Evolutionary conservation across 176 grass and related monocot genomes (phyloP), one percentile per base, ranked within the genome.

Genomic region (Carex pumila): DNA sequence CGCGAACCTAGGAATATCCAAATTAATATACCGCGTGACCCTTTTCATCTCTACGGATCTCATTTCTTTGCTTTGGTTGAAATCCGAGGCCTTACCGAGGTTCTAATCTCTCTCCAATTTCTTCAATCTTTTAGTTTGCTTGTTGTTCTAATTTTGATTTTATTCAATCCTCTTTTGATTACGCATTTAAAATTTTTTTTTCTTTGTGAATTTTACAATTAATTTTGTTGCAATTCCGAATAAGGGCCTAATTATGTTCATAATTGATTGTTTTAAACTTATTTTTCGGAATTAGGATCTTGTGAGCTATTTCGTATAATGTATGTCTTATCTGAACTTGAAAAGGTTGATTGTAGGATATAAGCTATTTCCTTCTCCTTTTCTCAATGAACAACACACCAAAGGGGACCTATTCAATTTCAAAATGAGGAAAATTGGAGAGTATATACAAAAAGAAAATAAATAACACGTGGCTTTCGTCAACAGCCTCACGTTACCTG

Each of bases 1-100:
- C 79, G 57, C n/a, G 29, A 81, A 81, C 54, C 79, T 81, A 81
- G 79, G 57, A 81, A 12, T 54, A 19, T 43, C 61, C 61, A n/a
- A 5, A 53, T 74, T 74, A 13, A 74, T 52, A 74, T 29, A 49
- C 71, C 71, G n/a, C 25, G 45, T 11, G 4, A 19, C 45, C 71
- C 19, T 12, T 53, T 74, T 13, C 43, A 1, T 74, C 71, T 19
- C 31, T 36, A 15, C 65, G 31, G 13, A 37, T 67, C 32, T 22
- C 13, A 2, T 5, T 17, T 12, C 12, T 36, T 63, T 37, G 34
- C 6, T 56, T 32, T 77, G 72, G 72, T 77, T 30, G 10, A 50
- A 74, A 52, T 74, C 50, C 3, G 25, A 56, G 1, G 49, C 19
- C 50, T 76, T 56, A 5, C 5, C 49, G 21, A 77, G 72, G 72